A percentile compares a stretch with the other conserved stretches of the same genome.
These are phyloP conservation scores for Calendula officinalis DNA, from an alignment of 129 eudicot genomes.

Conservation along the genomic window DNA sequence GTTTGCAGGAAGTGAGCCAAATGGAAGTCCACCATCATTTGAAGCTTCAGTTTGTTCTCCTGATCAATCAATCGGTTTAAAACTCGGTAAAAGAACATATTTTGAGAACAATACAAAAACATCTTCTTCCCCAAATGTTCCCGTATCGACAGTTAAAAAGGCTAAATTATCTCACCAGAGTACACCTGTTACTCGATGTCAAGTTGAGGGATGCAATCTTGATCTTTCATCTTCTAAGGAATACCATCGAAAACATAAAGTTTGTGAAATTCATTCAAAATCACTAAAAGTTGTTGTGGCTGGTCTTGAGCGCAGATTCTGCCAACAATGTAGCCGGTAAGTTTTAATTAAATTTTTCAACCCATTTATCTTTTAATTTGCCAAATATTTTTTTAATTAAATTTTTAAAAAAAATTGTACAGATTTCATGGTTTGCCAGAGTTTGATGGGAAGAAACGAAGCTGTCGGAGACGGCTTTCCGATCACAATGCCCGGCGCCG, in stretches of 20 bases:
- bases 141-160: conserved; percentile 47
- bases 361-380: background rate
- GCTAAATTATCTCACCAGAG: conserved; percentile 47
- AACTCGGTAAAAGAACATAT: conserved; percentile 82
- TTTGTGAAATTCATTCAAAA: conserved; percentile 86
- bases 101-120: conserved; percentile 62
- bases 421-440: conserved; percentile 87
- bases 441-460: conserved; percentile 88
- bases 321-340: conserved; percentile 99
- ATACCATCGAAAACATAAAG: conserved; percentile 85
- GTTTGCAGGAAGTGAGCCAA: conserved; percentile 34
- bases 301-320: conserved; percentile 86
- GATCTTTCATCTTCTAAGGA: conserved; percentile 90
- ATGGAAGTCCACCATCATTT: conserved; percentile 46
- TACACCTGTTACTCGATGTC: conserved; percentile 48
- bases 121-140: conserved; percentile 33
- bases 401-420: background rate
- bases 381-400: background rate
- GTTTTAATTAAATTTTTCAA: conserved; percentile 13
- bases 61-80: conserved; percentile 66
- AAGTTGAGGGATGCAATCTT: conserved; percentile 86
- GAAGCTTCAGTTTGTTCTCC: conserved; percentile 68
- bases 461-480: conserved; percentile 87
- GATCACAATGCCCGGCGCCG: conserved; percentile 97
- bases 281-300: conserved; percentile 60